Base-by-base conservation (phyloP, 768 basidiomycete genomes). In the Infundibulicybe gibba region DNA sequence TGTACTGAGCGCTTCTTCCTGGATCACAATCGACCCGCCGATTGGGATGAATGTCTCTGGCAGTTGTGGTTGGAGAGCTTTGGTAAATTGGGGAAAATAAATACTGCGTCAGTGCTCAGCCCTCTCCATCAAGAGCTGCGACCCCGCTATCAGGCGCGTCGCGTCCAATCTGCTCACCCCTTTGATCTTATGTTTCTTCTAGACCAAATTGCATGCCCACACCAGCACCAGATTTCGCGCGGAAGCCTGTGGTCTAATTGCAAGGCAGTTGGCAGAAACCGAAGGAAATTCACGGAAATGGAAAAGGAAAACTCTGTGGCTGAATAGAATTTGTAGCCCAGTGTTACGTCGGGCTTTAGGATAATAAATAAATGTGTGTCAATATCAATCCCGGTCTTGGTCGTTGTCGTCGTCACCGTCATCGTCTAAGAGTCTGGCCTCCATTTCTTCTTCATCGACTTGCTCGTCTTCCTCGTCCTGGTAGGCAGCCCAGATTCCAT, bases 31-130 rank as follows among this genome's bases (percentile, higher is more conserved):
- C 78, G 81, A 16, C 49, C 54, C 1, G 60, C 69, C 3, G 80
- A 83, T 48, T 86, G 83, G 83, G 67, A 72, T 31, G 79, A 82
- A 48, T 86, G 84, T 57, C 61, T 85, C 12, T 86, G 83, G 83
- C 79, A 81, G 54, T 49, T 83, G 47, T 77, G 77, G 68, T 67
- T 85, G 20, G 76, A 80, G 46, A 73, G 68, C 45, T 72, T 70
- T 32, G 82, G 81, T 12, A 62, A 63, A 11, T 59, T 67, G 5
- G 9, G 60, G 59, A 16, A 59, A 54, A 39, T 60, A 40, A 42
- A 59, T 49, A 33, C 49, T 49, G n/a, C 54, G 50, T 37, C 64
- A 54, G 43, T 14, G 30, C 58, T 34, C 16, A 20, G 14, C 3
- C 16, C 49, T 40, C 19, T 21, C 33, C 15, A 6, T 39, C 32